Evolutionary conservation across 2,329 filamentous ascomycete genomes (phyloP).

Genomic region (Colletotrichum sp.): DNA sequence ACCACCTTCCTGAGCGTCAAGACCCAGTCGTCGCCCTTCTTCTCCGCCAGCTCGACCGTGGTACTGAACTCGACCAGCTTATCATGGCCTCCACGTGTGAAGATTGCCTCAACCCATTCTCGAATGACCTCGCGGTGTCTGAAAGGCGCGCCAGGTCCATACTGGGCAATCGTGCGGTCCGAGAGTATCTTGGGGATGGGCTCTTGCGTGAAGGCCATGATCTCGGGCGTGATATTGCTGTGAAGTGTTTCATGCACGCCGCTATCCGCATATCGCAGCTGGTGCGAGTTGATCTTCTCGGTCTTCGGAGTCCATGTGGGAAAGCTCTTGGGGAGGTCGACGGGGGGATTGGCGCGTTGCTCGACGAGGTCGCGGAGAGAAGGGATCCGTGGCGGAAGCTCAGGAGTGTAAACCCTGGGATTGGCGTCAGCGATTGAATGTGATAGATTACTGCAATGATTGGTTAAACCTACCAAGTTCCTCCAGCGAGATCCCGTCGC

Average conservation of each 20-base stretch:
- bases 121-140: neutral
- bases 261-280: neutral
- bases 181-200: neutral
- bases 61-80: neutral
- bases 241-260: neutral
- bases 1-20: neutral
- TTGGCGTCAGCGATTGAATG: neutral
- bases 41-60: neutral
- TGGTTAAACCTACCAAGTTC: neutral
- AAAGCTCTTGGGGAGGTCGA: neutral
- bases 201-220: neutral
- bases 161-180: neutral
- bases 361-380: neutral
- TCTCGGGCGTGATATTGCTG: neutral
- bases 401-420: neutral
- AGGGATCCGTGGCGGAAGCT: neutral
- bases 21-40: neutral
- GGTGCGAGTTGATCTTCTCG: neutral
- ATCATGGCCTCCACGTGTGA: neutral
- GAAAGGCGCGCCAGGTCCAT: neutral
- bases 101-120: neutral
- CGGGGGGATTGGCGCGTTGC: neutral
- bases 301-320: neutral
- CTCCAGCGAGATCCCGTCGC: neutral
- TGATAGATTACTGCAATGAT: accelerated